Evolutionary conservation across 2,329 filamentous ascomycete genomes (phyloP).

Genomic region (Hypocrella siamensis): DNA sequence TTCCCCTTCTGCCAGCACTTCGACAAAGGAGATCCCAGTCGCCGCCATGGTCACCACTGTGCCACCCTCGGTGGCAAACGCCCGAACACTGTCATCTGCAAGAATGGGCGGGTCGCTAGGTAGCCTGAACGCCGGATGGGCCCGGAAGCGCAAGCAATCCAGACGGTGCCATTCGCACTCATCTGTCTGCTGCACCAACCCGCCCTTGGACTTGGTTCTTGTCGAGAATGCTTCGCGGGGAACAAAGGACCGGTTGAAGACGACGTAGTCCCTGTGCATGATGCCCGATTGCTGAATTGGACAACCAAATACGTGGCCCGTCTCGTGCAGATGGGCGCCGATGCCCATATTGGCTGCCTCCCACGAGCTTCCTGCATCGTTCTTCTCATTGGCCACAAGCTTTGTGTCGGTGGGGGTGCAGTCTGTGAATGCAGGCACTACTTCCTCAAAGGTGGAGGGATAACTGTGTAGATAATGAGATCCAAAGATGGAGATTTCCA

Average conservation of each 20-base stretch:
- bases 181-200: slow-evolving; percentile 56
- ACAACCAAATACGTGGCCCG: slow-evolving; percentile 78
- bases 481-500: slow-evolving; percentile 79
- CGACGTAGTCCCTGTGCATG: slow-evolving; percentile 81
- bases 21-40: slow-evolving; percentile 72
- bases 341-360: slow-evolving; percentile 92
- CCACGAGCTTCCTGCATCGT: slow-evolving; percentile 82
- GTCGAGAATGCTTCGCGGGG: slow-evolving; percentile 74
- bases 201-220: slow-evolving; percentile 69
- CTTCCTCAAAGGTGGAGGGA: slow-evolving; percentile 75
- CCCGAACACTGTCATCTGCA: slow-evolving; percentile 64
- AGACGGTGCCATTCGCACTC: slow-evolving; percentile 88
- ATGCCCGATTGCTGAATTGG: slow-evolving; percentile 82
- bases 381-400: slow-evolving; percentile 70
- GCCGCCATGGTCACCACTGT: slow-evolving; percentile 63
- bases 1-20: slow-evolving; percentile 69
- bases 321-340: slow-evolving; percentile 82
- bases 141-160: slow-evolving; percentile 75
- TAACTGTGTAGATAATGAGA: slow-evolving; percentile 89
- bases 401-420: slow-evolving; percentile 77
- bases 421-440: slow-evolving; percentile 76
- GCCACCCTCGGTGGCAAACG: slow-evolving; percentile 68
- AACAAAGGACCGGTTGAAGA: slow-evolving; percentile 69
- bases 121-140: slow-evolving; percentile 77
- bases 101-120: slow-evolving; percentile 53